These are phyloP conservation scores for Cladosporium sp. DNA, from an alignment of 2,329 filamentous ascomycete genomes.

Conservation along the genomic window DNA sequence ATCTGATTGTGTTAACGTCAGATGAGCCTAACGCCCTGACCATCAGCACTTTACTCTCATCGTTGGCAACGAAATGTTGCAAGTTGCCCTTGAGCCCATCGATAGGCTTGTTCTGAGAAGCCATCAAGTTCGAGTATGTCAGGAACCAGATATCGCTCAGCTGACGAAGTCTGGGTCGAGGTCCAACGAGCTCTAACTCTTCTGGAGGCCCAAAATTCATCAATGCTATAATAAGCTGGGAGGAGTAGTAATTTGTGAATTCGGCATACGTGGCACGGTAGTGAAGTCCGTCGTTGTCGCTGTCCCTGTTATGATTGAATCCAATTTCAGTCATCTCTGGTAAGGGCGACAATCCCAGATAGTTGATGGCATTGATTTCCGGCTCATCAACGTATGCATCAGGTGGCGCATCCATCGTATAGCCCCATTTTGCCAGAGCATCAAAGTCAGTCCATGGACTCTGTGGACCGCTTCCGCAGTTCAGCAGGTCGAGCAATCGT, in stretches of 20 bases:
- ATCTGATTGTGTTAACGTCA: background rate
- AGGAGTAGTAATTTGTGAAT: background rate
- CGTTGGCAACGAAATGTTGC: background rate
- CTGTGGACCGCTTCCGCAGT: background rate
- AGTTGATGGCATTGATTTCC: background rate
- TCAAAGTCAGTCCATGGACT: slow-evolving; percentile 16
- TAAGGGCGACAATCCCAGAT: background rate
- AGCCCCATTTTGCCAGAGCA: slow-evolving; percentile 13
- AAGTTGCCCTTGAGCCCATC: slow-evolving; percentile 1
- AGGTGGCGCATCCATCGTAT: background rate
- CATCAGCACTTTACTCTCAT: background rate
- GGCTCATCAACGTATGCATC: background rate
- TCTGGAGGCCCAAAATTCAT: background rate
- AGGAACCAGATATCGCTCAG: slow-evolving; percentile 24
- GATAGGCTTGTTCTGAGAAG: slow-evolving; percentile 2
- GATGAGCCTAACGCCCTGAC: background rate
- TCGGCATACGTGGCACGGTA: background rate
- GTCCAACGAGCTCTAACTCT: background rate
- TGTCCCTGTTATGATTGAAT: background rate
- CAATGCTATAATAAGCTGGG: background rate
- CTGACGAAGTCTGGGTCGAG: slow-evolving; percentile 9
- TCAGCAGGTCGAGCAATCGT: background rate
- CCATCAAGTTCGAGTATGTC: slow-evolving; percentile 16
- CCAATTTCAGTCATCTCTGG: background rate
- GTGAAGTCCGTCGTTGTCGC: background rate